Evolutionary conservation across 1,284 basidiomycete species (phyloP), one percentile per base, ranked within the genome.

Genomic region (Farysia itapuensis): DNA sequence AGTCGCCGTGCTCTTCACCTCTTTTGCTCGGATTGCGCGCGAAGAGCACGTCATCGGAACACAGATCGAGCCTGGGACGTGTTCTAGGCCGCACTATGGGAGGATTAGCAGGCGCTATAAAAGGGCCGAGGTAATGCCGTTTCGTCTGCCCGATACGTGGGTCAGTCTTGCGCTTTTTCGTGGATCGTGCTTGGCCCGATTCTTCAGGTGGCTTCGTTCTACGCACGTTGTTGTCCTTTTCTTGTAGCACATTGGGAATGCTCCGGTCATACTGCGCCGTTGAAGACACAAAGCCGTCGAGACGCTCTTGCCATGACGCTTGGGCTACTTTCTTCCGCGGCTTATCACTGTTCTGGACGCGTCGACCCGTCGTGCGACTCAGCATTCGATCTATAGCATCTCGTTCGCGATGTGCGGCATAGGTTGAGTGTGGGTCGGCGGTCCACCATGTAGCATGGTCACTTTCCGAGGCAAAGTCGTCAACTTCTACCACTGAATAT

Each of bases 381-480:
- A 74, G 60, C 67, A 74, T 71, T 11, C 67, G 64, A 35, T 74
- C 71, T 19, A 74, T 60, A 5, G 53, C 67, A 34, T 73, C 57
- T 18, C 45, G 22, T 24, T 60, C 57, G 15, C 57, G 45, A 25
- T 45, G 50, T 0, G 57, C 42, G 3, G 45, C 40, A 12, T 45
- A 30, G 9, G 46, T 42, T 20, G 40, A 35, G 18, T 56, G 33
- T 2, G 45, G 51, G 21, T 45, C 39, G 11, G 39, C 47, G 0
- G 58, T 50, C 58, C 58, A 61, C 58, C 58, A 51, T 12, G 47
- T 43, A 15, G 41, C 20, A 16, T 33, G 22, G 19, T 46, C 43
- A 9, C 3, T 20, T 4, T 40, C 39, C 7, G 38, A 39, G 5
- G 14, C 38, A 5, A 28, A 39, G 26, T 20, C n/a, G 26, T 5